Evolutionary conservation across 1,139 yeast genomes (phyloP).

Genomic region (Pneumocystis jirovecii): DNA sequence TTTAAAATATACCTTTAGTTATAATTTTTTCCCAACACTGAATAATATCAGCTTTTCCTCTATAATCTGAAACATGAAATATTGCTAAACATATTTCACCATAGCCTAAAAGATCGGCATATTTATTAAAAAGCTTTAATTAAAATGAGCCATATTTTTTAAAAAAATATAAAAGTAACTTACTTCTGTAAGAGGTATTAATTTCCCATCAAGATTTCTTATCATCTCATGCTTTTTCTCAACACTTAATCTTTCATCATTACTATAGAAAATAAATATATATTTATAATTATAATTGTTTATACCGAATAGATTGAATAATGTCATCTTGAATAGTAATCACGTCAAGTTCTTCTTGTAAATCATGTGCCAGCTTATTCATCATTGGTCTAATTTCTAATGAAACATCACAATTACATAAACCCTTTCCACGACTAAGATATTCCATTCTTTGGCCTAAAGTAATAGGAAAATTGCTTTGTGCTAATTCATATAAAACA

Average conservation of each 20-base stretch:
- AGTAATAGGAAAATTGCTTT: slow-evolving; percentile 54
- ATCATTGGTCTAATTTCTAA: slow-evolving; percentile 58
- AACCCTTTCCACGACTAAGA: slow-evolving; percentile 83
- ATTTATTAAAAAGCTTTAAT: slow-evolving; percentile 44
- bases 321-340: slow-evolving; percentile 82
- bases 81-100: slow-evolving; percentile 65
- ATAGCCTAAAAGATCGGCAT: slow-evolving; percentile 77
- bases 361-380: slow-evolving; percentile 51
- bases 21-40: slow-evolving; percentile 27
- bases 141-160: not conserved
- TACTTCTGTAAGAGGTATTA: slow-evolving; percentile 59
- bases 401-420: slow-evolving; percentile 73
- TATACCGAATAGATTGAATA: slow-evolving; percentile 33
- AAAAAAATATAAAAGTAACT: not conserved
- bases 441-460: slow-evolving; percentile 71
- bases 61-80: slow-evolving; percentile 61
- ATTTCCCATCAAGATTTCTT: slow-evolving; percentile 43
- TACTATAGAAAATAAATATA: slow-evolving; percentile 16
- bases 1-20: slow-evolving; percentile 9
- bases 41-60: slow-evolving; percentile 22
- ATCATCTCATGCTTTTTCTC: slow-evolving; percentile 35
- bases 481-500: slow-evolving; percentile 58
- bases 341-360: slow-evolving; percentile 72
- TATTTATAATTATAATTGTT: not conserved
- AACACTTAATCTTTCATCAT: slow-evolving; percentile 41